A percentile compares a stretch with the other conserved stretches of the same genome.
phyloP scores from a whole-genome alignment of 2,329 filamentous ascomycete species.

The Neofusicoccum sp. region DNA sequence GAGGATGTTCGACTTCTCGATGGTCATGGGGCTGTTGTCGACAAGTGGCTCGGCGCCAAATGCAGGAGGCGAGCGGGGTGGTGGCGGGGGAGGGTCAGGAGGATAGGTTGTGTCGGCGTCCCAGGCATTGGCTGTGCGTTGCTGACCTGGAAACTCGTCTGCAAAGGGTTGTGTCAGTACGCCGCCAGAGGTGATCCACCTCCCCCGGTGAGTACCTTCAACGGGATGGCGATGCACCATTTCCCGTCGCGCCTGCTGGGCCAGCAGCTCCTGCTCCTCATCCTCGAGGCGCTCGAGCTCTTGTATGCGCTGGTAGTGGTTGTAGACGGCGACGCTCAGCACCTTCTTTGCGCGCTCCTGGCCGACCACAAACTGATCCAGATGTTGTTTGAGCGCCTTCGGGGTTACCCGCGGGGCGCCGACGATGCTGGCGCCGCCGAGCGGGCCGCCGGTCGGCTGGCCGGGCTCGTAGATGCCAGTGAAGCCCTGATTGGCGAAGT shows the following conservation, averaged over 20 bases:
- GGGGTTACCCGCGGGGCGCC: slow-evolving; percentile 61
- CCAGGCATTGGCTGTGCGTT: slow-evolving; percentile 46
- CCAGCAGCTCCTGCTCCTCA: slow-evolving; percentile 71
- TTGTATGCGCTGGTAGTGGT: slow-evolving; percentile 89
- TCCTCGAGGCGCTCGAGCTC: slow-evolving; percentile 72
- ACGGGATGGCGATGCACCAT: slow-evolving; percentile 69
- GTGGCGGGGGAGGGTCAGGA: slow-evolving; percentile 22
- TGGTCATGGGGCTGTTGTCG: slow-evolving; percentile 63
- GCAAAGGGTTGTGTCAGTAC: slow-evolving; percentile 20
- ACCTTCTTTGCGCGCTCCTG: slow-evolving; percentile 94
- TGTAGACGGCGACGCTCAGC: slow-evolving; percentile 89
- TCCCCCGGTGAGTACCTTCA: slow-evolving; percentile 58
- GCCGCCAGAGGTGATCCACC: neutral
- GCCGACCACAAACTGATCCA: slow-evolving; percentile 94
- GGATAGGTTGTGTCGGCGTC: slow-evolving; percentile 22
- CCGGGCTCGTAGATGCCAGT: slow-evolving; percentile 63
- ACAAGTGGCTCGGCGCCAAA: slow-evolving; percentile 44
- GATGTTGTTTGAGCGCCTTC: slow-evolving; percentile 74
- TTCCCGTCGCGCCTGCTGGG: slow-evolving; percentile 70
- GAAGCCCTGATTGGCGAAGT: slow-evolving; percentile 63
- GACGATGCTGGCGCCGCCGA: slow-evolving; percentile 58
- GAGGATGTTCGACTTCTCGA: slow-evolving; percentile 94
- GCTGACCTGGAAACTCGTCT: slow-evolving; percentile 65
- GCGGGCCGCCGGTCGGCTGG: slow-evolving; percentile 60
- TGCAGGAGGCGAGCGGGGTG: slow-evolving; percentile 25